A percentile compares a stretch with the other conserved stretches of the same genome.
These are phyloP conservation scores for Fusarium sp. DNA, from an alignment of 2,329 filamentous ascomycete genomes.

Conservation along the genomic window DNA sequence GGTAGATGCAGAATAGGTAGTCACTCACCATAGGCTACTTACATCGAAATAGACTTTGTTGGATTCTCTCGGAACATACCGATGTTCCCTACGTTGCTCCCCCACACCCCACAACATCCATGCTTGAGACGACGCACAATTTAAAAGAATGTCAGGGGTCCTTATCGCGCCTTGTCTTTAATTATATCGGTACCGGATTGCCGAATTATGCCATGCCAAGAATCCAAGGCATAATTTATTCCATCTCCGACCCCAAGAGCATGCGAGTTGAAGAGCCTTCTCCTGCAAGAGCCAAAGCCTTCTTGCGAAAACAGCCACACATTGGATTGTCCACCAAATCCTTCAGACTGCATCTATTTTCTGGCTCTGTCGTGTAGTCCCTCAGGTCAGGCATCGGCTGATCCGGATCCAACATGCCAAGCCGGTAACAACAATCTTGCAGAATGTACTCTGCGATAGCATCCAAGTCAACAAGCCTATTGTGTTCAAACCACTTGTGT, in stretches of 20 bases:
- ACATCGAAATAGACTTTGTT: background rate
- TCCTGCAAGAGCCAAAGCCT: background rate
- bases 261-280: background rate
- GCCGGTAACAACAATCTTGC: background rate
- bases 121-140: background rate
- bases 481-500: background rate
- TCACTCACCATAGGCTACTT: background rate
- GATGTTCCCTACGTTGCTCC: background rate
- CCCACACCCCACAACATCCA: background rate
- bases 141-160: background rate
- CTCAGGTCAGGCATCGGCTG: background rate
- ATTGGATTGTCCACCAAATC: background rate
- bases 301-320: background rate
- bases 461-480: background rate
- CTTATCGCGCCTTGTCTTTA: background rate
- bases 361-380: background rate
- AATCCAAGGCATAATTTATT: background rate
- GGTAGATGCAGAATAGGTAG: background rate
- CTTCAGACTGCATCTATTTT: background rate
- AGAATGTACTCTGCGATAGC: background rate
- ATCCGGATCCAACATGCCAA: background rate
- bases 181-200: background rate
- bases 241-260: background rate
- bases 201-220: background rate
- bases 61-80: background rate